A percentile compares a stretch with the other conserved stretches of the same genome.
phyloP scores from a whole-genome alignment of 164 flowering plant genomes.

The Piper betle region DNA sequence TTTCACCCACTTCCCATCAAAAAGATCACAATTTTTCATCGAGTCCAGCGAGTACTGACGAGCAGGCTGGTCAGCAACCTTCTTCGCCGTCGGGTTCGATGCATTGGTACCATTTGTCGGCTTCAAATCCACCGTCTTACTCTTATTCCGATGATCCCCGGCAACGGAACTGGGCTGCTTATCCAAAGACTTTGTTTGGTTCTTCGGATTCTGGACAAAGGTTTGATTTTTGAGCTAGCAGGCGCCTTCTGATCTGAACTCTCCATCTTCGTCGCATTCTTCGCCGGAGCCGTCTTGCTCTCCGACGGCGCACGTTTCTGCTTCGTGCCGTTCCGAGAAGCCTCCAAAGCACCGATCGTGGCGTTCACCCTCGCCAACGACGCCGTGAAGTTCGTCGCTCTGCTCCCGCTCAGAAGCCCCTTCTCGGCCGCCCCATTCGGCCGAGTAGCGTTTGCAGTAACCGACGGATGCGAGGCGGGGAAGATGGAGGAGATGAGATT shows the following conservation, averaged over 20 bases:
- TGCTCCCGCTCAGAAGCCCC: not conserved
- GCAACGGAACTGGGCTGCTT: too few species aligned
- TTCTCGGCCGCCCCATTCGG: not conserved
- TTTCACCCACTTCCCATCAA: conserved; percentile 76
- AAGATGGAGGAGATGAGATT: not conserved
- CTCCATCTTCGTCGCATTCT: not conserved
- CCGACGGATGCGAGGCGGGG: not conserved
- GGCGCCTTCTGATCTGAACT: not conserved
- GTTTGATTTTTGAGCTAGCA: not conserved
- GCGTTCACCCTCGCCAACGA: conserved; percentile 15
- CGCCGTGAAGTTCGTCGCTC: conserved; percentile 27
- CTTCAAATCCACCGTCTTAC: not conserved
- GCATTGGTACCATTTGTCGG: not conserved
- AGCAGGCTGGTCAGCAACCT: conserved; percentile 1
- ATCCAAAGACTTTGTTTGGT: too few species aligned
- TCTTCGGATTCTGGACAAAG: not conserved
- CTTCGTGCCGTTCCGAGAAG: not conserved
- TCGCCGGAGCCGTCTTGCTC: conserved; percentile 12
- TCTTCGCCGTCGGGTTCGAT: not conserved
- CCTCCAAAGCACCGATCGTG: not conserved
- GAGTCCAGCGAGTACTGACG: conserved; percentile 16
- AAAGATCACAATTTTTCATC: conserved; percentile 54
- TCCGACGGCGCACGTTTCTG: conserved; percentile 7
- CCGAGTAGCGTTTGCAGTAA: not conserved
- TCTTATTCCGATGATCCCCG: too few species aligned